Base-by-base conservation (phyloP, 1,284 basidiomycete genomes). In the Coniferiporia sulphurascens region DNA sequence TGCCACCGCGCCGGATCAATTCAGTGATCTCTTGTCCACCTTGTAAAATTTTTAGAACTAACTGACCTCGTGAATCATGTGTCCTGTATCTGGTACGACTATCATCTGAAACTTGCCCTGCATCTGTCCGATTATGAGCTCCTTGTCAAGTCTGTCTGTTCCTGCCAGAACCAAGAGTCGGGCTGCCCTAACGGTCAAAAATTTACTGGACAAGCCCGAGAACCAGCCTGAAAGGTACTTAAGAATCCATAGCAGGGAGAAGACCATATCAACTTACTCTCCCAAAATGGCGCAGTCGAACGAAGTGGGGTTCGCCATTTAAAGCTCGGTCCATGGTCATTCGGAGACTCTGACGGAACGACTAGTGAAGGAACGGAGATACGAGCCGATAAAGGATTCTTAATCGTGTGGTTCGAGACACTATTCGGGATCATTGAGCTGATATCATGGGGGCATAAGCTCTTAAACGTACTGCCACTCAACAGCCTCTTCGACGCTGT, bases 121-220 rank as follows among this genome's bases (percentile, higher is more conserved):
- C 96, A 99, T 98, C 73, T 99, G 96, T 0, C 95, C 97, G 52
- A 99, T 95, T 90, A 97, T 98, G 45, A 99, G 80, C 64, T 93
- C 87, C 65, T 85, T 89, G 70, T 99, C 97, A 1, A 99, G 82
- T 7, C 95, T 78, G 67, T 99, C 96, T 8, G 95, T 88, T 0
- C 95, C 95, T 0, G 97, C 96, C 10, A 99, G 79, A 3, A 98
- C 82, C 34, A 99, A 81, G 32, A 99, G 73, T 13, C 95, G 85
- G 0, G 95, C 95, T 0, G 91, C 84, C 15, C 86, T 82, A 0
- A 86, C 83, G 0, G 78, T 71, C 3, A 98, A 77, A 73, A 99
- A 99, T 22, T 82, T 80, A 17, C 74, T 73, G 3, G 93, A 95
- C 0, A 99, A 78, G 0, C 88, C 88, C 2, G 78, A 77, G 74